Conservation (phyloP, 139 green algal genomes). For the Raphidocelis subcapitata region DNA sequence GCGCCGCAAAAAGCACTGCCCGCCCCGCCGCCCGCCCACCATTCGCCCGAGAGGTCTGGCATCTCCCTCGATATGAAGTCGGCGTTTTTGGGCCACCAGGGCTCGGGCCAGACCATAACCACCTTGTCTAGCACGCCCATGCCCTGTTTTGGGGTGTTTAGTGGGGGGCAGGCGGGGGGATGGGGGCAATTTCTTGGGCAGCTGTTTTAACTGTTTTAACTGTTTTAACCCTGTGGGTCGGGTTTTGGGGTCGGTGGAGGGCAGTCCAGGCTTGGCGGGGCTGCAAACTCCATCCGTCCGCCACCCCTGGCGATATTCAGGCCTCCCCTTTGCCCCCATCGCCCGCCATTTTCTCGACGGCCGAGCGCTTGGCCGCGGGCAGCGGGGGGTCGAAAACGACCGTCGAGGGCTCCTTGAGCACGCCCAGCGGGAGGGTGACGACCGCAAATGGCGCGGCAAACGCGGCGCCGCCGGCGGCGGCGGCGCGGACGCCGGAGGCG, state of each 20-base stretch:
- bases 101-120: conserved; percentile 59
- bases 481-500: background rate
- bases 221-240: too few relatives aligned
- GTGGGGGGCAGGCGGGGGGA: too few relatives aligned
- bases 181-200: too few relatives aligned
- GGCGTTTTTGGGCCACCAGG: conserved; percentile 6
- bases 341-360: background rate
- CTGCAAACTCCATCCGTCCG: too few relatives aligned
- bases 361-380: background rate
- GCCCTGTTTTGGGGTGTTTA: conserved; percentile 34
- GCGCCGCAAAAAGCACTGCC: too few relatives aligned
- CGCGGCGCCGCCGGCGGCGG: background rate
- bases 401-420: conserved; percentile 37
- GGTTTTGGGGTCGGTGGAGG: too few relatives aligned
- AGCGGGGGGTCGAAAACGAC: conserved; percentile 42
- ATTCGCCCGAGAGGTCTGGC: too few relatives aligned
- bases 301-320: too few relatives aligned
- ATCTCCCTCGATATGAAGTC: conserved; percentile 10
- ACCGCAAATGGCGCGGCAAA: conserved; percentile 48
- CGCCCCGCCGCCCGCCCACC: too few relatives aligned
- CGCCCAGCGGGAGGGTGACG: conserved; percentile 63
- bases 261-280: too few relatives aligned
- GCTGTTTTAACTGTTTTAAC: too few relatives aligned
- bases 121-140: conserved; percentile 39
- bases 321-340: too few relatives aligned